phyloP scores from a whole-genome alignment of 345 rosid species.

The Litchi chinensis region DNA sequence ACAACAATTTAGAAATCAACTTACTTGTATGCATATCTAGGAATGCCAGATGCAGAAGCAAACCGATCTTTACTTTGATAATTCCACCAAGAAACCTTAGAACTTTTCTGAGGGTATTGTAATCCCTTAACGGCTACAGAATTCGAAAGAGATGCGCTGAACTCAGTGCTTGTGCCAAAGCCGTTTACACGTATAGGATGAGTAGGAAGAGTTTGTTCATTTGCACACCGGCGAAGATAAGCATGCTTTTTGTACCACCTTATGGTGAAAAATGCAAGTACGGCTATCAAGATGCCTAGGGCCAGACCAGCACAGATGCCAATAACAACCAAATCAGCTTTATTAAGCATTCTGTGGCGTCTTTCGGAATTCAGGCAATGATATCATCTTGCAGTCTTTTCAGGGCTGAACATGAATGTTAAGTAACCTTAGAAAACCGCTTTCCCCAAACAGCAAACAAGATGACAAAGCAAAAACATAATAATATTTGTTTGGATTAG shows the following conservation, averaged over 20 bases:
- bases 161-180: constrained; percentile 64
- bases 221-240: constrained; percentile 46
- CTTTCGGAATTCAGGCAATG: constrained; percentile 33
- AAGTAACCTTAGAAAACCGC: neutral
- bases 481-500: neutral
- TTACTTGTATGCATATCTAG: constrained; percentile 82
- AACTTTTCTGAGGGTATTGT: constrained; percentile 43
- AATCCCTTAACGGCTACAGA: constrained; percentile 35
- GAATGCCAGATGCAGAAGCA: constrained; percentile 77
- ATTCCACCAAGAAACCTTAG: constrained; percentile 60
- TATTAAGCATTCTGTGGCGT: constrained; percentile 54
- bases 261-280: constrained; percentile 49
- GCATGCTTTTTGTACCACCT: constrained; percentile 69
- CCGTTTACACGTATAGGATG: constrained; percentile 80
- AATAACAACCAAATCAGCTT: constrained; percentile 54
- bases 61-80: constrained; percentile 61
- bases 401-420: constrained; percentile 10
- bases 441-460: neutral
- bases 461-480: neutral
- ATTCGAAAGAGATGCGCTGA: constrained; percentile 57
- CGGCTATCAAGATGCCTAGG: constrained; percentile 79
- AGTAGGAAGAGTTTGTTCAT: constrained; percentile 56
- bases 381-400: constrained; percentile 54
- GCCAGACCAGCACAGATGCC: constrained; percentile 78
- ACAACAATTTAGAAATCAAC: constrained; percentile 25